Base-by-base conservation (phyloP, 78 protist species). In the Dictyostelium capitatum region DNA sequence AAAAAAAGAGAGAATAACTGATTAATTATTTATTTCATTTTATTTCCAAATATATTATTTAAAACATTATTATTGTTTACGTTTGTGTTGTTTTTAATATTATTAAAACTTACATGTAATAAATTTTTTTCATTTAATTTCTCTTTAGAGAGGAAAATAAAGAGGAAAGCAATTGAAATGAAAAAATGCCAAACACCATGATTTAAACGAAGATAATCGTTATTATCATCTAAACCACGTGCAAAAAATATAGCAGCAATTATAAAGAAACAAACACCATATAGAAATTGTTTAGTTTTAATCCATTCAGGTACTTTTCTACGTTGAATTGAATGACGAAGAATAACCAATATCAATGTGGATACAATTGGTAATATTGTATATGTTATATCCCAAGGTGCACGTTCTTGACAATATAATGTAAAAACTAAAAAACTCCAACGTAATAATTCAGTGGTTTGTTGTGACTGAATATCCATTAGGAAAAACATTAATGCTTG, bases 141-240 rank as follows among this genome's bases (percentile, higher is more conserved):
- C 9, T 72, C 85, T 32, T 84, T 82, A 6, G 95, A 90, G 30
- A 75, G 81, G 79, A 81, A 78, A n/a, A 91, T 65, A 50, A 62
- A 80, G n/a, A 46, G 82, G 69, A 91, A 91, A 5, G 90, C 70
- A 43, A 79, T 25, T 17, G 89, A 82, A 78, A 79, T 51, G 11
- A 91, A 46, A 32, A 91, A 53, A 74, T 91, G 95, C 95, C 95
- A 91, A 20, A 91, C 23, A 15, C 95, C 95, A 73, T 91, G 95
- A 67, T 91, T 91, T 0, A 80, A 17, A 50, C 95, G 87, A 19
- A 79, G 79, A 65, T 83, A 91, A 28, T 91, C 95, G 28, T 64
- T 80, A 19, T 91, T 81, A 51, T 91, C 95, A 28, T 91, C 95
- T 17, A 91, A 54, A 48, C 95, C 95, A 59, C 95, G 79, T 15